These are phyloP conservation scores for Malassezia psittaci DNA, from an alignment of 1,284 basidiomycete genomes.

Conservation along the genomic window DNA sequence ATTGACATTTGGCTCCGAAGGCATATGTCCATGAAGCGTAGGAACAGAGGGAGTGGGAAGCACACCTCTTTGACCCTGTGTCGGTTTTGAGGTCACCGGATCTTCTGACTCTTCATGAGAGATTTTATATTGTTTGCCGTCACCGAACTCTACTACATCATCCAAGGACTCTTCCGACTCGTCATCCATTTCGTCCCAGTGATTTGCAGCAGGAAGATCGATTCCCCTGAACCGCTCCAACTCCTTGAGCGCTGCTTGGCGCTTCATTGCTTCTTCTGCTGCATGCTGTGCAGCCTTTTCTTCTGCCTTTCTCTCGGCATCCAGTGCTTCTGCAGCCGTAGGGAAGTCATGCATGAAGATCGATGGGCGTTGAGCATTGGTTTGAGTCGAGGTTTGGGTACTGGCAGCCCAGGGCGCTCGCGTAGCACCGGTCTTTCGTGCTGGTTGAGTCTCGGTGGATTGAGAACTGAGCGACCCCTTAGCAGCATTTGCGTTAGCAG, in stretches of 20 bases:
- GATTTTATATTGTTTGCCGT: conserved; percentile 45
- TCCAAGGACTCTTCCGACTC: conserved; percentile 38
- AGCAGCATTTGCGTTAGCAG: conserved; percentile 20
- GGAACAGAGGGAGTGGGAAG: background rate
- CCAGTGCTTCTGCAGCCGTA: conserved; percentile 41
- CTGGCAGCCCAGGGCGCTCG: conserved; percentile 10
- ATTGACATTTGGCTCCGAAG: background rate
- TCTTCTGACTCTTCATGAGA: conserved; percentile 18
- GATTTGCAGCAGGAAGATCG: conserved; percentile 27
- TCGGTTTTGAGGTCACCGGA: background rate
- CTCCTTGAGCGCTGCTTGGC: conserved; percentile 26
- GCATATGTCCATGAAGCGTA: background rate
- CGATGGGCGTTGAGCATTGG: conserved; percentile 14
- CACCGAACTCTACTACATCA: conserved; percentile 45
- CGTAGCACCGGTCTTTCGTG: conserved; percentile 10
- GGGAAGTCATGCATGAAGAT: conserved; percentile 35
- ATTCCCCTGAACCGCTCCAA: conserved; percentile 43
- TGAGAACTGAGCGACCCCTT: conserved; percentile 18
- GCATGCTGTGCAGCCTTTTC: conserved; percentile 29
- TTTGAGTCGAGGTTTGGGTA: conserved; percentile 2
- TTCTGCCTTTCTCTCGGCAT: conserved; percentile 35
- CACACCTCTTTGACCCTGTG: background rate
- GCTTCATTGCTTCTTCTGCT: conserved; percentile 24
- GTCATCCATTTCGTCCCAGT: conserved; percentile 47
- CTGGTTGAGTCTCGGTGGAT: conserved; percentile 5